These are phyloP conservation scores for Novymonas esmeraldas DNA, from an alignment of 208 protist species.

Conservation along the genomic window DNA sequence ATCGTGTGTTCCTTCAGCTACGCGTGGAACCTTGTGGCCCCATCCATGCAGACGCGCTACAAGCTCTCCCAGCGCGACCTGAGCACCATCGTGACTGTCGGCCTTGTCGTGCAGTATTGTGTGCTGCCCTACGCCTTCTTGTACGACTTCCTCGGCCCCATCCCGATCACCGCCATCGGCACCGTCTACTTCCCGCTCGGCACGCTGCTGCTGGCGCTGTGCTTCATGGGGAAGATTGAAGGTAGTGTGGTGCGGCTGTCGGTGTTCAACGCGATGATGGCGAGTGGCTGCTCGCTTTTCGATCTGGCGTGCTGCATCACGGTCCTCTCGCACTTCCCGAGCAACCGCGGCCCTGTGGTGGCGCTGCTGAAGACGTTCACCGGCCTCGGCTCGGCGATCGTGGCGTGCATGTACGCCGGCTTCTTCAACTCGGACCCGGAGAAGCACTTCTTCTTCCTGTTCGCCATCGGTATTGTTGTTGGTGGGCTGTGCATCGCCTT, in stretches of 20 bases:
- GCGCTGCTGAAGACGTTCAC: constrained; percentile 65
- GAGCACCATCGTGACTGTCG: constrained; percentile 55
- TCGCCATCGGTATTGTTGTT: constrained; percentile 25
- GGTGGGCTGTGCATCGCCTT: constrained; percentile 35
- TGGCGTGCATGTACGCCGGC: constrained; percentile 47
- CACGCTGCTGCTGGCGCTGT: constrained; percentile 45
- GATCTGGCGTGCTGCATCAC: constrained; percentile 46
- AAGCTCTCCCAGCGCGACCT: constrained; percentile 39
- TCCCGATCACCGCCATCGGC: constrained; percentile 36
- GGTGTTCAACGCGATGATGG: constrained; percentile 55
- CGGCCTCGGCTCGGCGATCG: constrained; percentile 57
- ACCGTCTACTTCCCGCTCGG: constrained; percentile 36
- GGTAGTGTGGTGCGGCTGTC: constrained; percentile 34
- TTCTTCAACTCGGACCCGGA: constrained; percentile 46
- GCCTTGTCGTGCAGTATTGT: constrained; percentile 45
- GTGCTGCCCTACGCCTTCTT: constrained; percentile 59
- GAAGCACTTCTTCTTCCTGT: constrained; percentile 65
- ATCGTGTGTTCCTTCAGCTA: constrained; percentile 46
- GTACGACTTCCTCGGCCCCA: constrained; percentile 59
- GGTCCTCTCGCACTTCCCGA: constrained; percentile 47
- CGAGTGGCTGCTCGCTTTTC: constrained; percentile 41
- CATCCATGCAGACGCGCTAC: constrained; percentile 43
- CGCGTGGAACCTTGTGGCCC: constrained; percentile 55
- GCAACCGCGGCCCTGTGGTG: constrained; percentile 55
- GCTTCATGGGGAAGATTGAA: constrained; percentile 49